phyloP scores from a whole-genome alignment of 1,284 basidiomycete genomes.

The Xanthoconium separans region DNA sequence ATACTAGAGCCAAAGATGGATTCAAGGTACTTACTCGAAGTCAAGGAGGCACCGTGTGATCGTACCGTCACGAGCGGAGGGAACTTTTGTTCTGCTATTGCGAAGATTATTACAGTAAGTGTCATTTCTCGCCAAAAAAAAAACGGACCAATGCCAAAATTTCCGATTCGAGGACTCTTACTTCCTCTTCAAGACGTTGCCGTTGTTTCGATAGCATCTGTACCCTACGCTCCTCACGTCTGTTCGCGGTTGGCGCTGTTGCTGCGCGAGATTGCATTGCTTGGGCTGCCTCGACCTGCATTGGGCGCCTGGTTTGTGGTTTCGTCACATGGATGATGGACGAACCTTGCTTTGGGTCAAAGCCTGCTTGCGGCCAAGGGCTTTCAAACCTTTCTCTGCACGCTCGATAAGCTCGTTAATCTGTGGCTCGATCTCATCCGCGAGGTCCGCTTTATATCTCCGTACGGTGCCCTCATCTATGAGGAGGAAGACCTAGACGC shows the following conservation, averaged over 20 bases:
- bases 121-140: background rate
- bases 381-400: slow-evolving; percentile 64
- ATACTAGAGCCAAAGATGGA: too few species aligned
- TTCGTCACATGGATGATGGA: background rate
- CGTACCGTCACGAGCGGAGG: background rate
- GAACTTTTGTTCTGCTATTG: slow-evolving; percentile 26
- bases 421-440: slow-evolving; percentile 76
- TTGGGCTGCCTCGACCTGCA: slow-evolving; percentile 53
- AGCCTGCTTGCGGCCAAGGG: slow-evolving; percentile 57
- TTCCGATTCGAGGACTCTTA: slow-evolving; percentile 55
- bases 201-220: slow-evolving; percentile 63
- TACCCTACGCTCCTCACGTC: slow-evolving; percentile 60
- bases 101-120: background rate
- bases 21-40: background rate
- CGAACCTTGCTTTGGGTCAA: slow-evolving; percentile 59
- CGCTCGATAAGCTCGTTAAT: slow-evolving; percentile 68
- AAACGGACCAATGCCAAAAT: slow-evolving; percentile 51
- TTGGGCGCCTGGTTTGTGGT: background rate
- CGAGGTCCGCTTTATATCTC: slow-evolving; percentile 67
- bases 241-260: slow-evolving; percentile 56
- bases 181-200: slow-evolving; percentile 58
- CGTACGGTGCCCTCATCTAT: slow-evolving; percentile 67
- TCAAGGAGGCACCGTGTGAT: background rate
- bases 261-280: slow-evolving; percentile 40
- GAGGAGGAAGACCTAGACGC: slow-evolving; percentile 62